Conservation (phyloP, 192 early-diverging fungal species). For the Umbelopsis sp. region DNA sequence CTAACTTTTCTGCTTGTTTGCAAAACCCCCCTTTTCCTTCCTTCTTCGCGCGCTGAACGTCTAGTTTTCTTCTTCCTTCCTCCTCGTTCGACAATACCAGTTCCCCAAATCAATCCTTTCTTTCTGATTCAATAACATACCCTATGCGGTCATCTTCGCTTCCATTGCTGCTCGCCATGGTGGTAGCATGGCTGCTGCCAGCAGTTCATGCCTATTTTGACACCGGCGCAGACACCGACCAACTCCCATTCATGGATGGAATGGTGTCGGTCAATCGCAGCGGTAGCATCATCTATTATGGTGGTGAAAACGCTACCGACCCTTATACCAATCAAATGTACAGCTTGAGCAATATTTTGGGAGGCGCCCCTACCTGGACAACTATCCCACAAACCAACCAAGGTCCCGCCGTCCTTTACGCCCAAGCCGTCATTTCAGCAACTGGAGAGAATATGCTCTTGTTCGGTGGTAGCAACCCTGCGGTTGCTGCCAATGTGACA, state of each 20-base stretch:
- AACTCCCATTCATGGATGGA: constrained; percentile 29
- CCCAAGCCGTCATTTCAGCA: constrained; percentile 20
- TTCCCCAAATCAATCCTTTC: neutral
- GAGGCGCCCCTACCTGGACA: constrained; percentile 16
- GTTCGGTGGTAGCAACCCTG: constrained; percentile 20
- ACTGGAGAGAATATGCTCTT: constrained; percentile 16
- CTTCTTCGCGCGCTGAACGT: neutral
- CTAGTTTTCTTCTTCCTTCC: neutral
- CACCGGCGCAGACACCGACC: constrained; percentile 20
- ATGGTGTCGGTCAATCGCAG: constrained; percentile 28
- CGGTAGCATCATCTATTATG: constrained; percentile 25
- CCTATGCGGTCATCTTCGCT: constrained; percentile 13
- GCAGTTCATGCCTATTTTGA: constrained; percentile 29
- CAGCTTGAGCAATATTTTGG: constrained; percentile 22
- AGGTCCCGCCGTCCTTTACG: constrained; percentile 15
- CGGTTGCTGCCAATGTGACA: neutral
- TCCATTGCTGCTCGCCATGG: constrained; percentile 21
- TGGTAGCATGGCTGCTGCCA: constrained; percentile 22
- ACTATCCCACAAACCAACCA: constrained; percentile 22
- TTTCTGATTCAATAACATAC: neutral
- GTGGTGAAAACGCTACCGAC: constrained; percentile 25
- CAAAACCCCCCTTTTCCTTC: neutral
- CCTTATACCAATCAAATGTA: constrained; percentile 30
- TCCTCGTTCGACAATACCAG: neutral
- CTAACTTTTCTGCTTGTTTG: neutral